Percentiles rank a stretch among this genome's conserved stretches.
Conservation (phyloP, 2,329 filamentous ascomycete species). For the Chaetomium sp. region DNA sequence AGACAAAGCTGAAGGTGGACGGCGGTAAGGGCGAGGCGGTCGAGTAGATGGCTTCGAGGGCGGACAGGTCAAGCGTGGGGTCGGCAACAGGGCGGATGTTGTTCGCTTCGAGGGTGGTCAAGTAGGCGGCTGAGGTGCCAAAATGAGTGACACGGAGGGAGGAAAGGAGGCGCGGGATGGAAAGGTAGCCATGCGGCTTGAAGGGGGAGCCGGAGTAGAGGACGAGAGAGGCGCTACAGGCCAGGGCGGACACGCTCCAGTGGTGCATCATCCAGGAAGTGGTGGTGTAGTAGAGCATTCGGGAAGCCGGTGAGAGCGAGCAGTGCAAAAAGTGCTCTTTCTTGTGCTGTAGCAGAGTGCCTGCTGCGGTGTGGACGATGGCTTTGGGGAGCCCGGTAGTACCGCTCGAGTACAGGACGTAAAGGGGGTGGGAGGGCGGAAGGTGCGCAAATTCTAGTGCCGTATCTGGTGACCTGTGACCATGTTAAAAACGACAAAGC, state of each 20-base stretch:
- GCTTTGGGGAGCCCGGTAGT: constrained; percentile 86
- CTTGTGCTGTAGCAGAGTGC: constrained; percentile 91
- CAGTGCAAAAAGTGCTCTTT: constrained; percentile 90
- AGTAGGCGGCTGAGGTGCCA: constrained; percentile 89
- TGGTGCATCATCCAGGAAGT: constrained; percentile 99
- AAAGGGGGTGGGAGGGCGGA: constrained; percentile 78
- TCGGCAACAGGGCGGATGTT: constrained; percentile 53
- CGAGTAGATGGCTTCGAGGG: constrained; percentile 81
- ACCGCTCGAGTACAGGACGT: constrained; percentile 88
- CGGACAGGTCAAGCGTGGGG: constrained; percentile 49
- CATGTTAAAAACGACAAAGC: constrained; percentile 9
- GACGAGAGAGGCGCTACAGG: constrained; percentile 73
- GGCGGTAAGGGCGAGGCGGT: constrained; percentile 89
- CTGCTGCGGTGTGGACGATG: constrained; percentile 85
- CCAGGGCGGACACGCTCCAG: constrained; percentile 83
- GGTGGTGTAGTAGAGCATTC: constrained; percentile 89
- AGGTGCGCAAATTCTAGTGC: constrained; percentile 67
- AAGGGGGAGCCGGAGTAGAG: constrained; percentile 94
- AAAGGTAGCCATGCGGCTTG: constrained; percentile 67
- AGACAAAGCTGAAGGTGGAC: constrained; percentile 87
- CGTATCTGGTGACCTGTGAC: constrained; percentile 33
- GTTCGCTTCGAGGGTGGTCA: constrained; percentile 82
- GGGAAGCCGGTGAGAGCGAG: constrained; percentile 64
- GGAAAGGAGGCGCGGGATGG: constrained; percentile 75
- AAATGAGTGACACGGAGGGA: constrained; percentile 83